Percentiles rank a stretch among this genome's conserved stretches.
Conservation (phyloP, 2,329 filamentous ascomycete genomes). For the Magnaporthiopsis poae region DNA sequence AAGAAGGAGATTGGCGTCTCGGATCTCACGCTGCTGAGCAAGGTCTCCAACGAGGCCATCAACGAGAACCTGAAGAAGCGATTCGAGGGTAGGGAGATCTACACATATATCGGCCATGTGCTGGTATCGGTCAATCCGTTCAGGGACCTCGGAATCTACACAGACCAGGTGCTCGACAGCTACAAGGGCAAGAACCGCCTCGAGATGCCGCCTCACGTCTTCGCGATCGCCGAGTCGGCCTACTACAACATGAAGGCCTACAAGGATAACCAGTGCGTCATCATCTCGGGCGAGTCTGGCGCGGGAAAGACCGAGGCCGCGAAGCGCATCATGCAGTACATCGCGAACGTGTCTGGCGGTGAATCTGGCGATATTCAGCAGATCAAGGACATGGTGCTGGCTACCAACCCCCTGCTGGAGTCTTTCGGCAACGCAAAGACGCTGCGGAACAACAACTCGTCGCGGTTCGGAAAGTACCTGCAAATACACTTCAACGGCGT, state of each 20-base stretch:
- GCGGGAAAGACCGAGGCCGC: conserved; percentile 97
- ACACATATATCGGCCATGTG: conserved; percentile 99
- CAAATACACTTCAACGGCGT: conserved; percentile 90
- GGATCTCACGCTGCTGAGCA: conserved; percentile 92
- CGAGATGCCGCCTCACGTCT: conserved; percentile 91
- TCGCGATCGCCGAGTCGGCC: conserved; percentile 86
- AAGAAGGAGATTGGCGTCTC: conserved; percentile 99
- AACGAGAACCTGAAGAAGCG: conserved; percentile 98
- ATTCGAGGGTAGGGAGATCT: conserved; percentile 95
- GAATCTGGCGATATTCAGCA: conserved; percentile 78
- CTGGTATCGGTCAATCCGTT: conserved; percentile 98
- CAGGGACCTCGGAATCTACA: conserved; percentile 94
- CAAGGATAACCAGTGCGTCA: conserved; percentile 97
- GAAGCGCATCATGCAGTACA: conserved; percentile 99
- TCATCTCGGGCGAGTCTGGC: conserved; percentile 96
- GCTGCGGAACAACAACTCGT: conserved; percentile 95
- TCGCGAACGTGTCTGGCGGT: conserved; percentile 89
- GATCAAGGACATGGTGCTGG: conserved; percentile 98
- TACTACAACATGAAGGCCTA: conserved; percentile 99
- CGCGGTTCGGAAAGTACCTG: conserved; percentile 94
- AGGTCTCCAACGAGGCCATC: conserved; percentile 97
- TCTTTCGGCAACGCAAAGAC: conserved; percentile 99
- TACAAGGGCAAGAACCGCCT: conserved; percentile 96
- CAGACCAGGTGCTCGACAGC: conserved; percentile 80
- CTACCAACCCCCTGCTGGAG: conserved; percentile 91